These are phyloP conservation scores for Verticillium klebahnii DNA, from an alignment of 2,329 filamentous ascomycete species.

Conservation along the genomic window DNA sequence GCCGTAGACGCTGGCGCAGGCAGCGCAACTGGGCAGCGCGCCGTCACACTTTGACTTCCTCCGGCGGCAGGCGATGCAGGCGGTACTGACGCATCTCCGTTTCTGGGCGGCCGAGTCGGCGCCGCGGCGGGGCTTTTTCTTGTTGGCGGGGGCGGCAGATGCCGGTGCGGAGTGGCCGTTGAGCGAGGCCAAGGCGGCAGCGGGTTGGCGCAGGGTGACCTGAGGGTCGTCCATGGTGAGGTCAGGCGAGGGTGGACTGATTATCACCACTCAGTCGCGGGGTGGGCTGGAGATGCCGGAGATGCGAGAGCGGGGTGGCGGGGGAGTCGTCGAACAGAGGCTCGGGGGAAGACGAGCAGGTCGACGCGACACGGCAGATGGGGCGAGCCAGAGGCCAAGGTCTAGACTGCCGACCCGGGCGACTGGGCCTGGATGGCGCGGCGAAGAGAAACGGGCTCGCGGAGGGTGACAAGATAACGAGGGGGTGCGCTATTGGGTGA, in stretches of 20 bases:
- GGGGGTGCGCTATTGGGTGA: not conserved
- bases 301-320: not conserved
- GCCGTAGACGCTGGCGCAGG: slow-evolving; percentile 90
- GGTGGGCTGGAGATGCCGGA: slow-evolving; percentile 3
- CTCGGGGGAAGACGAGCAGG: not conserved
- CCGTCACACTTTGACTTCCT: slow-evolving; percentile 90
- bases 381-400: not conserved
- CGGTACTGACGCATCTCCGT: slow-evolving; percentile 77
- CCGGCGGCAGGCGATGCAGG: slow-evolving; percentile 74
- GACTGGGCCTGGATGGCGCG: not conserved
- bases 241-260: not conserved
- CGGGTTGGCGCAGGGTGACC: not conserved
- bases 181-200: not conserved
- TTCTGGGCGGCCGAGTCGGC: slow-evolving; percentile 51
- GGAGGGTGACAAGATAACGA: not conserved
- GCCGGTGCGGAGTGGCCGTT: not conserved
- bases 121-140: slow-evolving; percentile 48
- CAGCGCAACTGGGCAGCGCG: slow-evolving; percentile 84
- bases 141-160: slow-evolving; percentile 16
- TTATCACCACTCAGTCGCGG: not conserved
- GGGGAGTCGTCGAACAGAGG: not conserved
- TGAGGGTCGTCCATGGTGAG: slow-evolving; percentile 3
- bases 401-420: not conserved
- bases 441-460: not conserved
- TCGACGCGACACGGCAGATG: not conserved